Evolutionary conservation across 2,329 filamentous ascomycete species (phyloP).

Genomic region (Alternaria sp.): DNA sequence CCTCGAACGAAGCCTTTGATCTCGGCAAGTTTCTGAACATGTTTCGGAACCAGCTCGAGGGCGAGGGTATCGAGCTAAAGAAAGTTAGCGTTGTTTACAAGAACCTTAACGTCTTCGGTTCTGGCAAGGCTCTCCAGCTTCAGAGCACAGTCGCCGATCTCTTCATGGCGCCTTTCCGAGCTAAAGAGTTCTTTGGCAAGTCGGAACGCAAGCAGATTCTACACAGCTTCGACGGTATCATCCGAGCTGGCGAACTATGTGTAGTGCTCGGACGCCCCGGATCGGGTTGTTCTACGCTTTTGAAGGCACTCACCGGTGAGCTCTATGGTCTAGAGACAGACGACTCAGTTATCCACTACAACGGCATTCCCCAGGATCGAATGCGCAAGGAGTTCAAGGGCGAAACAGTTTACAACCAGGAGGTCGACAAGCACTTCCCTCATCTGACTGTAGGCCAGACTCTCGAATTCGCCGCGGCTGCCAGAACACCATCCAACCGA

Average conservation of each 20-base stretch:
- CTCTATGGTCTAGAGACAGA: conserved; percentile 66
- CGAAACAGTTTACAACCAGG: conserved; percentile 57
- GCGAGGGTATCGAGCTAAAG: conserved; percentile 63
- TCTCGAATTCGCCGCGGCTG: conserved; percentile 63
- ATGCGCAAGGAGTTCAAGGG: conserved; percentile 60
- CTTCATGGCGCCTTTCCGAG: conserved; percentile 65
- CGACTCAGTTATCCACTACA: conserved; percentile 66
- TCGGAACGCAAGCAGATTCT: conserved; percentile 64
- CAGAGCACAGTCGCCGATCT: conserved; percentile 72
- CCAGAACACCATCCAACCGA: conserved; percentile 59
- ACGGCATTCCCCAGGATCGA: conserved; percentile 58
- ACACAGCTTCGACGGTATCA: conserved; percentile 61
- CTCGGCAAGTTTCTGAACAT: conserved; percentile 62
- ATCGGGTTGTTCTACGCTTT: conserved; percentile 69
- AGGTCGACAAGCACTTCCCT: conserved; percentile 64
- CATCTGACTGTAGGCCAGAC: conserved; percentile 66
- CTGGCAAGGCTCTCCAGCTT: conserved; percentile 71
- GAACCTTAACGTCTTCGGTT: conserved; percentile 71
- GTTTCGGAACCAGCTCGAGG: conserved; percentile 61
- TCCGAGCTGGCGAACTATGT: conserved; percentile 61
- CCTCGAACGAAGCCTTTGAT: conserved; percentile 61
- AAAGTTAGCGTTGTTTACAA: conserved; percentile 70
- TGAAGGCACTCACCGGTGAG: conserved; percentile 70
- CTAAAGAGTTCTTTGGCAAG: conserved; percentile 61
- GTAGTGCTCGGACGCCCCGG: conserved; percentile 60